These are phyloP conservation scores for Curvularia sp. DNA, from an alignment of 2,329 filamentous ascomycete species.

Conservation along the genomic window DNA sequence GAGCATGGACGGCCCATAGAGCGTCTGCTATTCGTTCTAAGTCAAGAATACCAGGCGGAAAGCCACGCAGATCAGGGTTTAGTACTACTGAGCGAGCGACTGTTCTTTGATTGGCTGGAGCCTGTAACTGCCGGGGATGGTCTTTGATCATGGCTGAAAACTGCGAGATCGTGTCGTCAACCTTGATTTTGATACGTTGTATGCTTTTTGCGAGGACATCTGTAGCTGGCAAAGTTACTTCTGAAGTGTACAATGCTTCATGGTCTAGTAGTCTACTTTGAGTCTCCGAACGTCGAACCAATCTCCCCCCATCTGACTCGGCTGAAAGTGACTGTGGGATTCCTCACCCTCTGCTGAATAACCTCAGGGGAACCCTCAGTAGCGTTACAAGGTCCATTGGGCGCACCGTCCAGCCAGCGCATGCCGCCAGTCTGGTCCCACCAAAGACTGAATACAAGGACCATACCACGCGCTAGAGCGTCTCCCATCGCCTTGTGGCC, in stretches of 20 bases:
- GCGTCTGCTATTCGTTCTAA: background rate
- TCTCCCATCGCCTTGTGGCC: conserved; percentile 56
- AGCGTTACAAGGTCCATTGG: conserved; percentile 61
- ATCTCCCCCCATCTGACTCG: conserved; percentile 68
- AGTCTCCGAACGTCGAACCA: conserved; percentile 57
- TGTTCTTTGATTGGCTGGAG: background rate
- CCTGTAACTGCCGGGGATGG: background rate
- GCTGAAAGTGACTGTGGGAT: conserved; percentile 61
- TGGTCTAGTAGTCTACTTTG: background rate
- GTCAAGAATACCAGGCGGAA: background rate
- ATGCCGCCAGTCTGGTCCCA: conserved; percentile 62
- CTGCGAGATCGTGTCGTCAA: background rate
- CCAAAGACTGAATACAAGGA: conserved; percentile 63
- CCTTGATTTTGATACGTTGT: background rate
- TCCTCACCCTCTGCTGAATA: conserved; percentile 57
- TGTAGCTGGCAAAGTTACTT: background rate
- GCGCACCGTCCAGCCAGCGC: conserved; percentile 63
- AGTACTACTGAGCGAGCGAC: background rate
- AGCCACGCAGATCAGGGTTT: background rate
- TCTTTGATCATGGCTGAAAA: background rate
- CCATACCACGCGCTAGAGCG: conserved; percentile 59
- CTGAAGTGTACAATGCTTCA: background rate
- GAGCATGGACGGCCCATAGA: background rate
- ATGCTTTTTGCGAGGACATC: background rate
- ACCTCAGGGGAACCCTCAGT: conserved; percentile 61